Evolutionary conservation across 139 green algal species (phyloP), one percentile per base, ranked within the genome.

Genomic region (Eudorina sp.): DNA sequence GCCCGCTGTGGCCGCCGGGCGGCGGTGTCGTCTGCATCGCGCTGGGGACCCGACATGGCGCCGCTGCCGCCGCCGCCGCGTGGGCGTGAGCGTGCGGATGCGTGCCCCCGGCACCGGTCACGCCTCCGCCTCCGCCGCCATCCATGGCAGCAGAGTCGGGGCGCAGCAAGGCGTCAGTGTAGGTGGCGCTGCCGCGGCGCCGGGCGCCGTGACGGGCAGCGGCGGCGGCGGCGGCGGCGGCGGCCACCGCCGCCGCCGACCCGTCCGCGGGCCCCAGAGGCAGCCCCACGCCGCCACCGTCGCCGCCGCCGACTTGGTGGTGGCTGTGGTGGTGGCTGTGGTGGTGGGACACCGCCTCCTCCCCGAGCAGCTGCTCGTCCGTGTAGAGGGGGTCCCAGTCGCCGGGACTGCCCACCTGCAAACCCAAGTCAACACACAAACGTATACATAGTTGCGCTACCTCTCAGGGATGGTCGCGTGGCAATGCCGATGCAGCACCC

Each of bases 361-460:
- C 66, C 1, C 66, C 64, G 7, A 81, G 75, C 34, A 85, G 77
- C 76, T 88, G 70, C n/a, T 84, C 69, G 53, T 77, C 78, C 19
- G 48, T 82, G 45, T 66, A 79, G n/a, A 85, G 81, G 11, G 92
- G 92, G 86, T 94, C 89, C 92, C 92, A 94, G 45, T 94, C 92
- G 27, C 90, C 85, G n/a, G 88, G 90, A 38, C 75, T 84, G 29
- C 80, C 80, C 2, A 86, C 58, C 80, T 86, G 60, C 80, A 79
- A 41, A n/a, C n/a, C n/a, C 19, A 18, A 6, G 62, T 31, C 31
- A 45, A 45, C n/a, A 29, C 38, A 6, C 4, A 64, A 23, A n/a
- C 2, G 4, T 64, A 23, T n/a, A 58, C 51, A 58, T 58, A n/a
- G n/a, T n/a, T n/a, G n/a, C n/a, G n/a, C n/a, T n/a, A n/a, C n/a